Conservation (phyloP, 2,329 filamentous ascomycete species). For the Trichophyton rubrum region DNA sequence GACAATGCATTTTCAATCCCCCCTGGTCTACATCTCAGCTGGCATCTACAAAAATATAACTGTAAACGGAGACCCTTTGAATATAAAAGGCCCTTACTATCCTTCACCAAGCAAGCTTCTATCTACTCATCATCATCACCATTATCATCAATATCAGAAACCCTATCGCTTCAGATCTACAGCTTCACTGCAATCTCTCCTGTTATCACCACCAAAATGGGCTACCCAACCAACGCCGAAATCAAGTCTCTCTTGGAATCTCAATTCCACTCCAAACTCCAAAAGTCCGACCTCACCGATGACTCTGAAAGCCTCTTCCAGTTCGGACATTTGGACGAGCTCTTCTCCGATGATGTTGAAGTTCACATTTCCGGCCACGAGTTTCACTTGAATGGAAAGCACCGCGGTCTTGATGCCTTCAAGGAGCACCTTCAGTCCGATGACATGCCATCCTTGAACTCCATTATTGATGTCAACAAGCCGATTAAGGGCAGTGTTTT, state of each 20-base stretch:
- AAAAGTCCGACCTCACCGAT: slow-evolving; percentile 3
- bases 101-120: background rate
- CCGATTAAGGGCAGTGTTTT: slow-evolving; percentile 7
- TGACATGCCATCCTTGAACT: slow-evolving; percentile 8
- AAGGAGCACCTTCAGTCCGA: slow-evolving; percentile 7
- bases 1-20: background rate
- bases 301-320: slow-evolving; percentile 8
- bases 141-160: slow-evolving; percentile 1
- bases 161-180: background rate
- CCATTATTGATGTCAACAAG: slow-evolving; percentile 8
- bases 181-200: background rate
- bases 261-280: slow-evolving; percentile 7
- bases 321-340: slow-evolving; percentile 8
- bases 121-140: background rate
- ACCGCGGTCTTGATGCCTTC: slow-evolving; percentile 6
- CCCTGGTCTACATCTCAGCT: background rate
- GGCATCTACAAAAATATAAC: background rate
- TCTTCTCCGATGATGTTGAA: slow-evolving; percentile 9
- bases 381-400: slow-evolving; percentile 8
- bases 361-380: slow-evolving; percentile 8
- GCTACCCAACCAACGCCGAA: slow-evolving; percentile 6
- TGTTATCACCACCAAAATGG: slow-evolving; percentile 5
- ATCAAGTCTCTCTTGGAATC: slow-evolving; percentile 8
- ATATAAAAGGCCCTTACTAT: background rate
- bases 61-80: background rate